A percentile compares a stretch with the other conserved stretches of the same genome.
Evolutionary conservation across 306 rosid genomes (phyloP).

Genomic region (Castanospermum australe): DNA sequence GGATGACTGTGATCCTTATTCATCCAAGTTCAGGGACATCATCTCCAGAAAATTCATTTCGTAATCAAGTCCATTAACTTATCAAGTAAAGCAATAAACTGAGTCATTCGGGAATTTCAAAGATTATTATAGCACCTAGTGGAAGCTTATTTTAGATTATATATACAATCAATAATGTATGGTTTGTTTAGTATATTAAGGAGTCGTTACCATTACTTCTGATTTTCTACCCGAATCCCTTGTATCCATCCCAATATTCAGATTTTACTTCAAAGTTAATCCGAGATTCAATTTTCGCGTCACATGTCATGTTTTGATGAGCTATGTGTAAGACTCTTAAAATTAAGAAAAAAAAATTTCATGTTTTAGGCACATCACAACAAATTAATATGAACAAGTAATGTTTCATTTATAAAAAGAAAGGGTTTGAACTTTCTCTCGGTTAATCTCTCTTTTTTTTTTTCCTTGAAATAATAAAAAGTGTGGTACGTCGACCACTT

Average conservation of each 20-base stretch:
- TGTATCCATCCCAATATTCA: not conserved
- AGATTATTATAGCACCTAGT: not conserved
- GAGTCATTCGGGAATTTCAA: not conserved
- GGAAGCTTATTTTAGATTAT: not conserved
- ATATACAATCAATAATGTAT: not conserved
- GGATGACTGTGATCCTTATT: conserved; percentile 26
- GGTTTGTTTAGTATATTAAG: too few relatives aligned
- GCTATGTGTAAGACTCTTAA: not conserved
- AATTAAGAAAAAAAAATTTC: too few relatives aligned
- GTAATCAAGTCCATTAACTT: not conserved
- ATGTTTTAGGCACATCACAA: not conserved
- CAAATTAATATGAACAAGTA: too few relatives aligned
- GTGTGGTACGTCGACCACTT: too few relatives aligned
- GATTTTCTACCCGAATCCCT: not conserved
- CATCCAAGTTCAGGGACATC: conserved; percentile 10
- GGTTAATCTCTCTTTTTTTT: too few relatives aligned
- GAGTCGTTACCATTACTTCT: too few relatives aligned
- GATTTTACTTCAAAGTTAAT: not conserved
- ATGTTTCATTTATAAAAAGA: too few relatives aligned
- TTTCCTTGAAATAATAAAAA: not conserved
- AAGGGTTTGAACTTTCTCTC: not conserved
- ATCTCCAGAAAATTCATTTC: not conserved
- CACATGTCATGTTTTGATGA: not conserved
- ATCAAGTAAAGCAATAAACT: not conserved
- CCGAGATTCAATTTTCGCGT: not conserved